Percentiles rank a stretch among this genome's conserved stretches.
phyloP scores from a whole-genome alignment of 2,329 filamentous ascomycete species.

The Stagonosporopsis chrysanthemi region DNA sequence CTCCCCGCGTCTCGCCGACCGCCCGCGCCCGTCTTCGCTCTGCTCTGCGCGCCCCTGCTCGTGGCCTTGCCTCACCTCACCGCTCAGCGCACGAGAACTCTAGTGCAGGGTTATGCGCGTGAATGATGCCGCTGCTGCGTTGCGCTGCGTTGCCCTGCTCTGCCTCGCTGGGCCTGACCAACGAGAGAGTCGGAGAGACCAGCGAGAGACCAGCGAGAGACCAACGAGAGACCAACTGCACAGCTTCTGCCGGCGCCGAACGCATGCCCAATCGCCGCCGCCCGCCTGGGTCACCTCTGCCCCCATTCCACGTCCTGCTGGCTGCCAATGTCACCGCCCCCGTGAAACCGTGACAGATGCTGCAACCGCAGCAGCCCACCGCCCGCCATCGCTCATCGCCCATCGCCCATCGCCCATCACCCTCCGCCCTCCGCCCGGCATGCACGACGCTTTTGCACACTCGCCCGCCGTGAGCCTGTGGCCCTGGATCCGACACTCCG shows the following conservation, averaged over 20 bases:
- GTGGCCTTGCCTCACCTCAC: conserved; percentile 6
- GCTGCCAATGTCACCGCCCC: conserved; percentile 10
- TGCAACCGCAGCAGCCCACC: conserved; percentile 8
- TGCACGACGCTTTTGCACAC: conserved; percentile 24
- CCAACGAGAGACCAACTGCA: conserved; percentile 7
- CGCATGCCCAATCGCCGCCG: conserved; percentile 17
- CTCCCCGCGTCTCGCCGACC: too few species aligned
- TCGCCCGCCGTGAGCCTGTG: conserved; percentile 22
- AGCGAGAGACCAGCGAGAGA: too few species aligned
- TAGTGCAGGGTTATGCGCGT: conserved; percentile 17
- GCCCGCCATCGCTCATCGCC: neutral
- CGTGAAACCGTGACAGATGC: conserved; percentile 20
- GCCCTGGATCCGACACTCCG: conserved; percentile 14
- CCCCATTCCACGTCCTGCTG: conserved; percentile 12
- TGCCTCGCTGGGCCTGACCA: too few species aligned
- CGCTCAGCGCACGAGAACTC: conserved; percentile 15
- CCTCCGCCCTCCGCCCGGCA: too few species aligned
- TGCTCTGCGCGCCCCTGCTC: too few species aligned
- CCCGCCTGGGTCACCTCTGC: conserved; percentile 20
- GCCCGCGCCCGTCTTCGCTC: too few species aligned
- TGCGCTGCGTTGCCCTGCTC: too few species aligned
- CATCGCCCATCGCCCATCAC: conserved; percentile 12
- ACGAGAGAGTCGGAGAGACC: too few species aligned
- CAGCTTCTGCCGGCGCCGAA: conserved; percentile 16
- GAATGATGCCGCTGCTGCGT: conserved; percentile 10